These are phyloP conservation scores for Picochlorum sp. DNA, from an alignment of 139 green algal species.

Conservation along the genomic window DNA sequence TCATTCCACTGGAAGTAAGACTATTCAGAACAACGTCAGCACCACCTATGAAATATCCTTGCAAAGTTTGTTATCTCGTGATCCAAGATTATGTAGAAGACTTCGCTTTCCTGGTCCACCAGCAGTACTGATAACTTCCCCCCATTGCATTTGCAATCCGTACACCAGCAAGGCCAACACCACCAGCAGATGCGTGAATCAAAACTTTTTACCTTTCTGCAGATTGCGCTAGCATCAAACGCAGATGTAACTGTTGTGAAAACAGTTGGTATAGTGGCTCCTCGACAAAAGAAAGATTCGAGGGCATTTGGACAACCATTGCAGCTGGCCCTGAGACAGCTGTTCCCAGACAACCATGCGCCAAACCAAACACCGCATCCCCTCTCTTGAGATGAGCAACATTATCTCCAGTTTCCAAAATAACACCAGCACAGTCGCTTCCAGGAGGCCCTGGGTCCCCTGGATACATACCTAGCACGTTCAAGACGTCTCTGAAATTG, in stretches of 20 bases:
- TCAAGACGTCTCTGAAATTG: constrained; percentile 52
- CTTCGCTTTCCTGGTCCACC: no score
- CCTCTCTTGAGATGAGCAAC: neutral
- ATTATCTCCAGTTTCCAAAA: constrained; percentile 6
- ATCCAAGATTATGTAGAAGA: no score
- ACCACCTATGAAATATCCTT: constrained; percentile 13
- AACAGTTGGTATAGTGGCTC: constrained; percentile 61
- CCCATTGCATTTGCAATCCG: constrained; percentile 34
- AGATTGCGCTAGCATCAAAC: constrained; percentile 28
- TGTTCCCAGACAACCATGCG: constrained; percentile 50
- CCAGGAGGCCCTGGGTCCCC: constrained; percentile 33
- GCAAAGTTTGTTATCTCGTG: no score
- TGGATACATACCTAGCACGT: constrained; percentile 47
- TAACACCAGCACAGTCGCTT: constrained; percentile 25
- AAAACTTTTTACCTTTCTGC: constrained; percentile 39
- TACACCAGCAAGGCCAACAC: constrained; percentile 58
- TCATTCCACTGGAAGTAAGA: constrained; percentile 72
- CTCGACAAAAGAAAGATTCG: constrained; percentile 46
- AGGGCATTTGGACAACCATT: constrained; percentile 51
- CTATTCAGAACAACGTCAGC: constrained; percentile 54
- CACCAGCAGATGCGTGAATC: constrained; percentile 62
- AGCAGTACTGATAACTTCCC: no score
- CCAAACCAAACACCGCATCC: constrained; percentile 62
- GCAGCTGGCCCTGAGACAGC: constrained; percentile 40
- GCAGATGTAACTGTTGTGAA: constrained; percentile 51